Base-by-base conservation (phyloP, 352 stramenopile species). In the Peronospora destructor region DNA sequence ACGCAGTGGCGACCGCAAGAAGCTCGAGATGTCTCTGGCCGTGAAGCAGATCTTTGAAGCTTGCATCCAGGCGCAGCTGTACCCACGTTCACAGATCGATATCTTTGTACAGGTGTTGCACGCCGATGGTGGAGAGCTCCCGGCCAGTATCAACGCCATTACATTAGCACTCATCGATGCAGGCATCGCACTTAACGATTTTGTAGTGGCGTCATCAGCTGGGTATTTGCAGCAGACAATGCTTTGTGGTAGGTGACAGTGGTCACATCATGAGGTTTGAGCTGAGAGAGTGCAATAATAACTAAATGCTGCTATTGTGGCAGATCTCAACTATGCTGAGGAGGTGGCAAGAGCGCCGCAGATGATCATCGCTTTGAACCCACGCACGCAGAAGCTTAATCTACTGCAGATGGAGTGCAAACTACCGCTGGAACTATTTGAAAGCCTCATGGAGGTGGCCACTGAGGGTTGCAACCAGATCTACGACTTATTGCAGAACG, bases 11-110 rank as follows among this genome's bases (percentile, higher is more conserved):
- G 88, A 97, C 59, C 73, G 86, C 48, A 91, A 89, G 63, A 89
- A 85, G 40, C 69, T 90, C 45, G 88, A 96, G 63, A 77, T 87
- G 49, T 86, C 84, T 50, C 78, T 93, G 30, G 80, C 83, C 32
- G 71, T 97, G 41, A 92, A 96, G 64, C 81, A 96, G 66, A 94
- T 94, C 40, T 96, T 97, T 42, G 82, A 94, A 49, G 80, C 83
- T 23, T 92, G 83, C 38, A 86, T 96, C 48, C 84, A 94, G 69
- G 94, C 85, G 44, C 73, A 96, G 39, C 66, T 96, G 47, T 96
- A 95, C 47, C 84, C 87, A 44, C 75, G 83, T 14, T 95, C 87
- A 42, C 86, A 97, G 68, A 96, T 97, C 53, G 85, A 96, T 55
- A 88, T 97, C 19, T 95, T 94, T 28, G 77, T 96, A 29, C 88